Evolutionary conservation across 257 asterid species (phyloP).

Genomic region (Plantago ovata): DNA sequence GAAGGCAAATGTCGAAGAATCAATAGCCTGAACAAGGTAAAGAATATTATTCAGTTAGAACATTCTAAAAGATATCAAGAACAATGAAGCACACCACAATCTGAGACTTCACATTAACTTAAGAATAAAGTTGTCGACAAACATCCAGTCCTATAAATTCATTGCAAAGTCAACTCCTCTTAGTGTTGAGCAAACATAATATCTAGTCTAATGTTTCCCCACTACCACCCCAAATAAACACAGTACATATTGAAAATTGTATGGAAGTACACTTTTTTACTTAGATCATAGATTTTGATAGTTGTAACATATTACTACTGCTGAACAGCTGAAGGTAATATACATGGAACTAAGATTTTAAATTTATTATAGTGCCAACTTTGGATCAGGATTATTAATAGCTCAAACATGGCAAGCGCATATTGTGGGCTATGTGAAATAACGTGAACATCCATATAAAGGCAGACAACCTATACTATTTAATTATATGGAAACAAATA

Average conservation of each 20-base stretch:
- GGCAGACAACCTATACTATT: too few species aligned
- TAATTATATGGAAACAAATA: too few species aligned
- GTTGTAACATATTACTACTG: not conserved
- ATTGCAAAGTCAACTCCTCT: conserved; percentile 11
- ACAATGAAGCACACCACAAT: too few species aligned
- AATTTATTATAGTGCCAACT: too few species aligned
- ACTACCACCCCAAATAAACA: conserved; percentile 9
- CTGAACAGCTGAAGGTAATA: too few species aligned
- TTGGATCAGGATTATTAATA: too few species aligned
- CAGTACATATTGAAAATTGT: not conserved
- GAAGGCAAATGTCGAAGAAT: conserved; percentile 70
- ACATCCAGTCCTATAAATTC: conserved; percentile 11
- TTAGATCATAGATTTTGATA: conserved; percentile 10
- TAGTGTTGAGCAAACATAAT: too few species aligned
- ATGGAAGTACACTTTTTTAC: not conserved
- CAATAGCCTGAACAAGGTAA: conserved; percentile 51
- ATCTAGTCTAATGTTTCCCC: conserved; percentile 10
- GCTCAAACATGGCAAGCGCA: too few species aligned
- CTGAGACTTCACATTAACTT: conserved; percentile 17
- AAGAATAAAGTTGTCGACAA: not conserved
- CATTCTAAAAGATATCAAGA: conserved; percentile 6
- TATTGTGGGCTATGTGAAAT: too few species aligned
- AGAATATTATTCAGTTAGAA: conserved; percentile 18
- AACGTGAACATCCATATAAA: too few species aligned
- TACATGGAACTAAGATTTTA: too few species aligned